These are phyloP conservation scores for Tylopilus balloui DNA, from an alignment of 768 basidiomycete species.

Conservation along the genomic window DNA sequence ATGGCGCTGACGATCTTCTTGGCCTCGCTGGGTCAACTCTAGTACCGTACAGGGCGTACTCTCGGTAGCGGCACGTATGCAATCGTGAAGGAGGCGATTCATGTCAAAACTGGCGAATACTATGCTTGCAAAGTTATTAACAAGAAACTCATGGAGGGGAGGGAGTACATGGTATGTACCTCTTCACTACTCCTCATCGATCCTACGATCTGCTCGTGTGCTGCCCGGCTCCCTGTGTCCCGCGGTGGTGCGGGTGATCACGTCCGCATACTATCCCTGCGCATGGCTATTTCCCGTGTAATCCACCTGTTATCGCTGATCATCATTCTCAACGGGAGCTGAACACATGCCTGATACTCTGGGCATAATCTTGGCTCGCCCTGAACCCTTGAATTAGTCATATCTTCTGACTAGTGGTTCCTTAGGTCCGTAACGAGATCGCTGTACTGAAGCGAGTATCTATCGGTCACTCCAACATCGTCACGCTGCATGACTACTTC, in stretches of 20 bases:
- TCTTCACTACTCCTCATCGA: conserved; percentile 5
- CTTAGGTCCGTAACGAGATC: conserved; percentile 94
- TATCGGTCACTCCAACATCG: conserved; percentile 84
- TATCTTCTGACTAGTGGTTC: conserved; percentile 8
- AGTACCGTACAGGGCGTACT: conserved; percentile 88
- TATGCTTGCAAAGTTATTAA: conserved; percentile 99
- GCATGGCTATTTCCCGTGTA: not conserved
- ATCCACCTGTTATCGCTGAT: conserved; percentile 8
- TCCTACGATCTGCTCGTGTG: conserved; percentile 4
- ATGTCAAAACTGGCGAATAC: conserved; percentile 88
- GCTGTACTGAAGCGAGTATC: conserved; percentile 91
- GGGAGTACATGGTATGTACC: conserved; percentile 87
- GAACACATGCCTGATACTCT: conserved; percentile 7
- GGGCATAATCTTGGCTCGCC: conserved; percentile 2
- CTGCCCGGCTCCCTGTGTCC: not conserved
- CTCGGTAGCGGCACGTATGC: conserved; percentile 92
- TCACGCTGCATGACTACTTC: conserved; percentile 94
- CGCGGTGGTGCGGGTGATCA: conserved; percentile 2
- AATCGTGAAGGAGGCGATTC: conserved; percentile 92
- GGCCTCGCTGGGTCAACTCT: conserved; percentile 2
- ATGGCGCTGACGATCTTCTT: conserved; percentile 8
- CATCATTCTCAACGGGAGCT: conserved; percentile 2
- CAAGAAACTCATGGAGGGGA: conserved; percentile 97
- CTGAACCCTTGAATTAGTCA: conserved; percentile 12
- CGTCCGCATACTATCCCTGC: conserved; percentile 1